These are phyloP conservation scores for Didymellaceae sp. DNA, from an alignment of 2,329 filamentous ascomycete genomes.

Conservation along the genomic window DNA sequence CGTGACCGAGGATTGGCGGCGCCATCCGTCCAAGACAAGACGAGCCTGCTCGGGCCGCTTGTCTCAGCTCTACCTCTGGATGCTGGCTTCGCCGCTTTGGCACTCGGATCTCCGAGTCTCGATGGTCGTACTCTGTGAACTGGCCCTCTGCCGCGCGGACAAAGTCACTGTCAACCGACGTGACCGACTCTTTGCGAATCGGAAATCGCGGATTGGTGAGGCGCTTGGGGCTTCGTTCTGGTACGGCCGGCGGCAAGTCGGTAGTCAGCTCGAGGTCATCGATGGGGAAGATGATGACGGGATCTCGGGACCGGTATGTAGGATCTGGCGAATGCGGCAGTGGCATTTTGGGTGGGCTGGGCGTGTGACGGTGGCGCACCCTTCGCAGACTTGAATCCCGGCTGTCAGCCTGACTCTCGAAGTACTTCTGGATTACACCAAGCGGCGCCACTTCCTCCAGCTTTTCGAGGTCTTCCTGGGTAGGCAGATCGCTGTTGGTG, in stretches of 20 bases:
- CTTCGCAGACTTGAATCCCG: conserved; percentile 18
- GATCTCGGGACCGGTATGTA: conserved; percentile 15
- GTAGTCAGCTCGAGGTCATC: conserved; percentile 22
- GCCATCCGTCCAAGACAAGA: conserved; percentile 34
- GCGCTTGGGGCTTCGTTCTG: conserved; percentile 34
- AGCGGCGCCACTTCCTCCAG: conserved; percentile 34
- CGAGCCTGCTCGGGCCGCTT: conserved; percentile 27
- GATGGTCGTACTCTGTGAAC: conserved; percentile 33
- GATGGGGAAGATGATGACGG: conserved; percentile 23
- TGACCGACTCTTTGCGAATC: conserved; percentile 16
- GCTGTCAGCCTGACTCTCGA: conserved; percentile 32
- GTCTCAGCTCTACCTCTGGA: conserved; percentile 16
- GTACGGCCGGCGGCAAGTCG: conserved; percentile 26
- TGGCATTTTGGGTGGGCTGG: conserved; percentile 20
- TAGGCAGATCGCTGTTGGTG: conserved; percentile 27
- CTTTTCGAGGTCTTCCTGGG: conserved; percentile 32
- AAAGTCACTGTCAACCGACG: conserved; percentile 32
- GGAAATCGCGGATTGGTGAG: conserved; percentile 28
- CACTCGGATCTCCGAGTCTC: conserved; percentile 17
- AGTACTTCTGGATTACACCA: conserved; percentile 40
- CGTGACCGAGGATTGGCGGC: conserved; percentile 42
- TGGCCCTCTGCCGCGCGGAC: conserved; percentile 30
- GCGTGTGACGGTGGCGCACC: conserved; percentile 17
- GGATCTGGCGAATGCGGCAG: conserved; percentile 20
- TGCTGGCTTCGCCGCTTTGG: conserved; percentile 18